phyloP scores from a whole-genome alignment of 177 flowering plant species.

The Vitis hybrid region DNA sequence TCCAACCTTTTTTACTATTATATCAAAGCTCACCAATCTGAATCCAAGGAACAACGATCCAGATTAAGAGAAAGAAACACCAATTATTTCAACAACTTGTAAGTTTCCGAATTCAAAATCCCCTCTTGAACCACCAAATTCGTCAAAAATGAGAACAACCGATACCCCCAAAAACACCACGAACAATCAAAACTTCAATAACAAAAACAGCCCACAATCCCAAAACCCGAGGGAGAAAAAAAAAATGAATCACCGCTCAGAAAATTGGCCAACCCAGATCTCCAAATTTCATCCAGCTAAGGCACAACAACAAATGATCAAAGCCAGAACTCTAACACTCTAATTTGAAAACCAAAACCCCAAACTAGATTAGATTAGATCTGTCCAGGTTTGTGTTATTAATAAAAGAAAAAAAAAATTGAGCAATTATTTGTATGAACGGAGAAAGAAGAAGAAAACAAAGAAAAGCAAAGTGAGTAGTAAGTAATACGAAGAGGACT shows the following conservation, averaged over 20 bases:
- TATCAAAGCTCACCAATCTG: constrained; percentile 17
- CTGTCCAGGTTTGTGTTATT: background rate
- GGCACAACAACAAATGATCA: background rate
- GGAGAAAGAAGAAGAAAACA: background rate
- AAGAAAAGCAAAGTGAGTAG: background rate
- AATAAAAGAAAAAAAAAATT: background rate
- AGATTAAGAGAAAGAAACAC: background rate
- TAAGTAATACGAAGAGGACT: constrained; percentile 23
- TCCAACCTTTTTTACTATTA: background rate
- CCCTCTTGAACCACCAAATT: background rate
- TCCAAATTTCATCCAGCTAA: background rate
- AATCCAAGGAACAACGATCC: constrained; percentile 24
- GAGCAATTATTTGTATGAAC: background rate
- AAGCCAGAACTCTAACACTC: background rate
- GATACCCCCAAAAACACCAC: background rate
- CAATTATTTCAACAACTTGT: background rate
- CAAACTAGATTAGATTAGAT: constrained; percentile 2
- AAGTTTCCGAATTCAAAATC: background rate
- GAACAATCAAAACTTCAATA: background rate
- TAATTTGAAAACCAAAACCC: background rate
- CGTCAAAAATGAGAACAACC: background rate
- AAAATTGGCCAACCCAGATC: background rate
- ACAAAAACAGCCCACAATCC: too few relatives aligned
- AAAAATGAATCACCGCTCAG: too few relatives aligned
- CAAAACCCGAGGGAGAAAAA: too few relatives aligned